Base-by-base conservation (phyloP, 257 asterid species). In the Solanum appendiculatum region DNA sequence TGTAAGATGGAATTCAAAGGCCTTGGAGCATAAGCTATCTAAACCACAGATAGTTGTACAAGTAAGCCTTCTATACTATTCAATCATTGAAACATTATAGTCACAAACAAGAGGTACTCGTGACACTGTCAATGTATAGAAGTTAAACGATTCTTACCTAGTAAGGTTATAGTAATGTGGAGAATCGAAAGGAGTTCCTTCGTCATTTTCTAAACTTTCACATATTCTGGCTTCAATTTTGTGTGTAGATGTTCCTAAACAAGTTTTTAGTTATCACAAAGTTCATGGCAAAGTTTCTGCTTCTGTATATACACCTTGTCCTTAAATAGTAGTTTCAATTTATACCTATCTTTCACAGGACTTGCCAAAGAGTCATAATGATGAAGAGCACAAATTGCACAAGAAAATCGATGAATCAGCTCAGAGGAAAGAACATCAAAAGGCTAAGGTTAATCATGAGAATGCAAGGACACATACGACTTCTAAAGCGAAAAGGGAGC, bases 1-100 rank as follows among this genome's bases (percentile, higher is more conserved):
- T 77, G 33, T 94, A 14, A 90, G 92, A 11, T 95, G 97, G 98
- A 86, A 90, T 58, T 88, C 95, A 20, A 92, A 93, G 90, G 91
- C 92, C 85, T 90, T 95, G 86, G 97, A 93, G 90, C 92, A 92
- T 82, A 90, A 94, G 86, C 92, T 92, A 23, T 88, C 56, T 33
- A 92, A 87, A 4, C 90, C 84, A 27, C 74, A 91, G 73, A 89
- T 91, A n/a, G n/a, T 70, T 56, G 51, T 39, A 86, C 91, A 89
- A 88, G 96, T 93, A 89, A 87, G 90, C 37, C 29, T 77, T 77
- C 84, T 42, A 42, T 77, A 77, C 8, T 27, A 66, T 66, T 66
- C 37, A 27, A 13, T 14, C 5, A 18, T 68, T 68, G 13, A 15
- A 68, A 68, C 75, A 68, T 31, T 16, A 2, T 7, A 69, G n/a